Base-by-base conservation (phyloP, 306 rosid genomes). In the Glycine tomentella region DNA sequence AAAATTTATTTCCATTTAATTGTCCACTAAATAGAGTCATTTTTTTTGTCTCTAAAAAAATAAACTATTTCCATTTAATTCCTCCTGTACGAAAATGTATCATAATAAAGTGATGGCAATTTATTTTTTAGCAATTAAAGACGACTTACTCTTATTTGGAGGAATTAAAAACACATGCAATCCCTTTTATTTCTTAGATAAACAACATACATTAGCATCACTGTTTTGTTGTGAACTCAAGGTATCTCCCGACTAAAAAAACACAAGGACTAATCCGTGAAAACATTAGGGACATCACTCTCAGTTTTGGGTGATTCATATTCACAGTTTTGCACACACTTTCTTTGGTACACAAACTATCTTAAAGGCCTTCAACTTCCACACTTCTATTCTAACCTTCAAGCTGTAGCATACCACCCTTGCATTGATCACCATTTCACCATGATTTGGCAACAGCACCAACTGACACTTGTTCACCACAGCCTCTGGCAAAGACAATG, bases 341-440 rank as follows among this genome's bases (percentile, higher is more conserved):
- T 14, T 64, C 25, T 64, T 64, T 64, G 48, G 48, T 36, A 64
- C 13, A 64, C 20, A 34, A 64, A 13, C 69, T 25, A 36, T 64
- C 48, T 64, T 64, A 38, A 38, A 14, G 49, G 20, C 17, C 8
- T 61, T 61, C 10, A 64, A 64, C 8, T 13, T 64, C 48, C 36
- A 49, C 20, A 38, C 70, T 38, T 64, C 70, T 25, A 64, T 12
- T 34, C 70, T 49, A 64, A 64, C 70, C 70, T 64, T 64, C 70
- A 64, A 64, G 70, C 11, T 36, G 25, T 14, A 6, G 2, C 70
- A 20, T 36, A 64, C 13, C 25, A 36, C 49, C 49, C 25, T 38
- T 64, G 49, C 70, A 38, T 38, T 36, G 25, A 64, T 14, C 49
- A 36, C 70, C 70, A 36, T 14, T 38, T 64, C 70, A 64, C 49